These are phyloP conservation scores for Stephania yunnanensis DNA, from an alignment of 164 flowering plant species.

Conservation along the genomic window DNA sequence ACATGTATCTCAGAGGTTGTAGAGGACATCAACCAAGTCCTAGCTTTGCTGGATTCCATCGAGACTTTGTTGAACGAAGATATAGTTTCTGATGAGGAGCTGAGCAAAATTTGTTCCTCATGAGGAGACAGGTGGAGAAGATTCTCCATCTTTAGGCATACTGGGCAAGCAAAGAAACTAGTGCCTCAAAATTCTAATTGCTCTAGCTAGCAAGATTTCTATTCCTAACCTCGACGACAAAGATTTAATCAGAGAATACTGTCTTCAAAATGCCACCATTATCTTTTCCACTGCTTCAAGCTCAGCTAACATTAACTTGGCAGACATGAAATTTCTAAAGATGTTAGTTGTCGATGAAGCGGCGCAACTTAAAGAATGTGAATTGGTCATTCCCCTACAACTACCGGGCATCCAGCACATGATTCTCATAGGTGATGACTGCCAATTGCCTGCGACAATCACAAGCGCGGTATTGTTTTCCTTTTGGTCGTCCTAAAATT, in stretches of 20 bases:
- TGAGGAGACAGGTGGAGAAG: neutral
- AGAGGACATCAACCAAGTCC: conserved; percentile 20
- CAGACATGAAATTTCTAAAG: conserved; percentile 17
- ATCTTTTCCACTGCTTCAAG: conserved; percentile 46
- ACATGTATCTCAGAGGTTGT: conserved; percentile 19
- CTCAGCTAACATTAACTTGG: conserved; percentile 19
- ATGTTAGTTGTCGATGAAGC: conserved; percentile 55
- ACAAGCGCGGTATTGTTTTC: conserved; percentile 28
- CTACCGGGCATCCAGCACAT: conserved; percentile 38
- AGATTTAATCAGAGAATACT: conserved; percentile 15
- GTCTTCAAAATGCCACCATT: conserved; percentile 30
- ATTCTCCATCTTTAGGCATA: neutral
- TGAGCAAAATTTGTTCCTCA: neutral
- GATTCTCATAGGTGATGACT: conserved; percentile 58
- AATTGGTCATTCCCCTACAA: conserved; percentile 48
- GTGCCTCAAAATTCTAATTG: conserved; percentile 17
- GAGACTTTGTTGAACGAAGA: neutral
- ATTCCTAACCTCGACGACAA: conserved; percentile 6
- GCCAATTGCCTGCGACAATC: conserved; percentile 53
- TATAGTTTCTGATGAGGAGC: conserved; percentile 1
- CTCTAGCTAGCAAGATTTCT: conserved; percentile 6
- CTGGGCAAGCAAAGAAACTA: conserved; percentile 1
- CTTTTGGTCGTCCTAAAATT: too few species aligned
- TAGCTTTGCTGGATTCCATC: conserved; percentile 17
- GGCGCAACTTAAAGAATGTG: conserved; percentile 62